Conservation (phyloP, 2,329 filamentous ascomycete genomes). For the Penicillium palitans region DNA sequence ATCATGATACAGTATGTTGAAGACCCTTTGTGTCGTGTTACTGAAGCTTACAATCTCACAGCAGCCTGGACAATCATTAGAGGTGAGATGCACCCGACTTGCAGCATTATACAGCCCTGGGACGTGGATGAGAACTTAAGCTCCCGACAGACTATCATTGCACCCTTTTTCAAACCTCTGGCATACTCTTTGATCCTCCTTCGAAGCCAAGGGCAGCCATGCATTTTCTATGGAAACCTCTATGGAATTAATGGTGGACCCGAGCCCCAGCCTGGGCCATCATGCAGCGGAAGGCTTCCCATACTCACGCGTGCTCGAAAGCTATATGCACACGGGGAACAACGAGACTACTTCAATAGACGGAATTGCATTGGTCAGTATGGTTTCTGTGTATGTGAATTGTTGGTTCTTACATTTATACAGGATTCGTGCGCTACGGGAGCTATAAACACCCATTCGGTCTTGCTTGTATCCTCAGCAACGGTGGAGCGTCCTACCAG, state of each 20-base stretch:
- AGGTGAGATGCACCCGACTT: conserved; percentile 34
- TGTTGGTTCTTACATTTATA: not conserved
- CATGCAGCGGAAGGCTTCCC: conserved; percentile 57
- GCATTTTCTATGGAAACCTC: conserved; percentile 69
- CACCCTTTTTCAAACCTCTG: conserved; percentile 68
- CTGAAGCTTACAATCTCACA: conserved; percentile 29
- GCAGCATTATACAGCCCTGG: not conserved
- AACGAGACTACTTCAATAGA: conserved; percentile 64
- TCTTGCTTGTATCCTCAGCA: conserved; percentile 60
- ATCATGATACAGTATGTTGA: conserved; percentile 63
- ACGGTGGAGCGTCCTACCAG: conserved; percentile 51
- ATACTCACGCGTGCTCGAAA: conserved; percentile 62
- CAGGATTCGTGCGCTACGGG: conserved; percentile 55
- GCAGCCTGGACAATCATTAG: conserved; percentile 62
- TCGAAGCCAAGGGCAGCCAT: conserved; percentile 63
- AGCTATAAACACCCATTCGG: conserved; percentile 52
- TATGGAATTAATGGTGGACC: conserved; percentile 59
- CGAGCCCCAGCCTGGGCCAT: conserved; percentile 46
- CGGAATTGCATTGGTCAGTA: conserved; percentile 58
- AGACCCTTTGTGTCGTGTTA: no score
- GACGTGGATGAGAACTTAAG: not conserved
- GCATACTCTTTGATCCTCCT: conserved; percentile 72
- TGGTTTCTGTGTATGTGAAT: not conserved
- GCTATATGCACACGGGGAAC: conserved; percentile 66
- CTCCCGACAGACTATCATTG: conserved; percentile 54